Evolutionary conservation across 2,329 filamentous ascomycete species (phyloP), one percentile per base, ranked within the genome.

Genomic region (Fusarium sp.): DNA sequence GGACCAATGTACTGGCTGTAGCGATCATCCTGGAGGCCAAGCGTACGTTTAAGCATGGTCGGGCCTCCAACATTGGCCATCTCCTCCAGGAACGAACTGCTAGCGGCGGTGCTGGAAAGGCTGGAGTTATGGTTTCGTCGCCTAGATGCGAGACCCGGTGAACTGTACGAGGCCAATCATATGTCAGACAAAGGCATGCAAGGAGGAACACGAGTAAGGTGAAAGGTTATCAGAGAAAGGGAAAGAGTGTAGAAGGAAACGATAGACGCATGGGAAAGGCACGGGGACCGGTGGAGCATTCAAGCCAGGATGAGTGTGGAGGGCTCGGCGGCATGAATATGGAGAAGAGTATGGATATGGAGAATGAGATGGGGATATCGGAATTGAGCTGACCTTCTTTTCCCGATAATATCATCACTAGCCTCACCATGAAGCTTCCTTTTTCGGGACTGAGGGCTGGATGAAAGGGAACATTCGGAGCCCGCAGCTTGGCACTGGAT

Each of bases 1-100:
- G 92, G 90, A 33, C 94, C 94, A 76, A 96, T 94, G 79, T 96
- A 94, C 82, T 94, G 92, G 83, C 93, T 94, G 81, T 93, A 94
- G 69, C 93, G 90, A 81, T 94, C 92, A 78, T 90, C 86, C 80
- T 96, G 93, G 75, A 96, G 87, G 68, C 94, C 94, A 66, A 96
- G 85, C 22, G 91, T 92, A 79, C 90, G 88, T 81, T 91, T 91
- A 66, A 93, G 85, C 77, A 92, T 84, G 66, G 89, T 90, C 60
- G 90, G 89, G 44, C 90, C 90, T 70, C 90, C 90, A 77, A 92
- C 89, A 81, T 92, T 92, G 80, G 90, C 90, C 89, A 92, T 91
- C 73, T 92, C 90, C 84, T 92, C 90, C 70, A 92, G 85, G 70
- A 92, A 85, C 55, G 90, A 91, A 79, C 84, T 89, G 81, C 89